Base-by-base conservation (phyloP, 306 rosid genomes). In the Hippophae rhamnoides region DNA sequence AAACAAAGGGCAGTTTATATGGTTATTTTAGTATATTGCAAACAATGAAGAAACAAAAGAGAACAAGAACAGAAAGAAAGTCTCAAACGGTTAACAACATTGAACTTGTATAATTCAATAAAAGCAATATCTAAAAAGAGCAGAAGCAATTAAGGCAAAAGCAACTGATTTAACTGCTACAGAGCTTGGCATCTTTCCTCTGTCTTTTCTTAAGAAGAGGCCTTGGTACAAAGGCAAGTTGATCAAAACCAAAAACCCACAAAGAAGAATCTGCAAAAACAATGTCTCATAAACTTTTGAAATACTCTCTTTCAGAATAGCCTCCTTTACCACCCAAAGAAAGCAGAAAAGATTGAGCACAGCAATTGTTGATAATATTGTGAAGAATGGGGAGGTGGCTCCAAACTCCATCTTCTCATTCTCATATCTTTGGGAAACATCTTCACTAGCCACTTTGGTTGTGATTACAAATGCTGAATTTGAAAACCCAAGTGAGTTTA, bases 321-420 rank as follows among this genome's bases (percentile, higher is more conserved):
- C 79, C 40, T 74, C 72, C 71, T 65, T 83, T n/a, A 72, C 61
- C 43, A 71, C 60, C 48, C 78, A 78, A 13, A 75, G 63, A 61
- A 87, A 78, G 76, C 92, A 87, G 41, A 58, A 74, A 55, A 87
- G 50, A 67, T 92, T 85, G 58, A 85, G 58, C 72, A 85, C 1
- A 13, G 95, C 85, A 11, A 80, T 67, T 43, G 95, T 79, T 68
- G 95, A 59, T 23, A 92, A 44, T 13, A 80, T 7, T 9, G 81
- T 76, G 70, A 87, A 66, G 83, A 85, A 76, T 10, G 93, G 85
- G 10, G 96, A 78, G n/a, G 95, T 76, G 44, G 61, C 25, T 78
- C 95, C 96, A 56, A 92, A 87, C 68, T 92, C 98, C 87, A 87
- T 87, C 0, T 83, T 65, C 55, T 92, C 96, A 26, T 83, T 78